These are phyloP conservation scores for Amanita fuliginea DNA, from an alignment of 768 basidiomycete genomes.

Conservation along the genomic window DNA sequence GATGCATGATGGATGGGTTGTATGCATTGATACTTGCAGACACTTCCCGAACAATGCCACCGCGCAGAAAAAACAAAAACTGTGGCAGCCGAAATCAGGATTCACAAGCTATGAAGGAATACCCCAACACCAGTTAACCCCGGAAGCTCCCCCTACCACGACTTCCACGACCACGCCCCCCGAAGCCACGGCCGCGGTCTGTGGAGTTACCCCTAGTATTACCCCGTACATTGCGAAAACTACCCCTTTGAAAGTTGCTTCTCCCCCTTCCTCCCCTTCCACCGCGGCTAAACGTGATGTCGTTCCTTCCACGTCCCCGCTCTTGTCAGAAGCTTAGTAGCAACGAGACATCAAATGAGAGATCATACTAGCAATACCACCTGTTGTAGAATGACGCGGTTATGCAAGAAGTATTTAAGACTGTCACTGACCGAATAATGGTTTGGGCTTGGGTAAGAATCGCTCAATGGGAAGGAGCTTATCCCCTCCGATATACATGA, in stretches of 20 bases:
- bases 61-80: constrained; percentile 35
- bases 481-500: constrained; percentile 95
- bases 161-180: constrained; percentile 20
- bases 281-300: constrained; percentile 16
- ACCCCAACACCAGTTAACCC: constrained; percentile 27
- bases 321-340: constrained; percentile 16
- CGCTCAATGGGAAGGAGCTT: constrained; percentile 93
- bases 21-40: constrained; percentile 19
- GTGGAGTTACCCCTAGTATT: constrained; percentile 25
- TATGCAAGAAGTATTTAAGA: constrained; percentile 6
- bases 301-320: constrained; percentile 28
- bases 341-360: constrained; percentile 6
- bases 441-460: constrained; percentile 94
- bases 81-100: constrained; percentile 39
- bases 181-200: constrained; percentile 26
- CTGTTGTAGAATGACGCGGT: constrained; percentile 15
- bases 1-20: not conserved
- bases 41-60: constrained; percentile 35
- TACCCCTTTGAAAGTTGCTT: constrained; percentile 33
- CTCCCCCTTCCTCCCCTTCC: constrained; percentile 15
- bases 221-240: constrained; percentile 30
- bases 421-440: constrained; percentile 41
- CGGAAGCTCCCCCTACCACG: constrained; percentile 31
- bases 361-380: constrained; percentile 34
- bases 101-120: constrained; percentile 29